Evolutionary conservation across 352 stramenopile species (phyloP), one percentile per base, ranked within the genome.

Genomic region (Globisporangium spiculum): DNA sequence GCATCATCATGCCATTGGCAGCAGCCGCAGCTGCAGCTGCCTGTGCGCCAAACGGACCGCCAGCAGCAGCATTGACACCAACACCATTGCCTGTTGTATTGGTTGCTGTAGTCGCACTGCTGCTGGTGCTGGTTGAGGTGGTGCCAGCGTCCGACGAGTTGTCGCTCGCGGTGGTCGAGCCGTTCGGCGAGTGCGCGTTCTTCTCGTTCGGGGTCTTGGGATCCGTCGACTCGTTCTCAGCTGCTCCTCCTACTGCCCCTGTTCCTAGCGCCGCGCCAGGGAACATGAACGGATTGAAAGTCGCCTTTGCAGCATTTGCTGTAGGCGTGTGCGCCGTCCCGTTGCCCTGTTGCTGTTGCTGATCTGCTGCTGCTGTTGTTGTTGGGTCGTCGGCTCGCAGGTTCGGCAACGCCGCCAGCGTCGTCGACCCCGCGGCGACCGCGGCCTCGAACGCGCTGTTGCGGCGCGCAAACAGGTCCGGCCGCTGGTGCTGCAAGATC

Each of bases 1-100:
- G 88, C 74, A 92, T 84, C 82, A 91, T 89, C 83, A 93, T 91
- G 66, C 75, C 76, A 22, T 22, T 52, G 44, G 44, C 16, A n/a
- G 41, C 44, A 52, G 44, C 44, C n/a, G 44, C 44, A 22, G 44
- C 44, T 20, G 60, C 54, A 18, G 26, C 26, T 38, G 26, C 55
- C 55, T 70, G 36, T 9, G 67, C 66, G 46, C 66, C 60, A 52
- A 71, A 71, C 14, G 66, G 50, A 38, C 63, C 52, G 10, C 46
- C 14, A 26, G 55, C 34, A 22, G 55, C 30, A 14, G 26, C 3
- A 20, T 32, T 24, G 3, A 10, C 16, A 12, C 26, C 27, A 60
- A 50, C 56, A 32, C 32, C 20, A 27, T 38, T 30, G n/a, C 36
- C 34, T 6, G 26, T 18, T 2, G 5, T 38, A n/a, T 8, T 55